A percentile compares a stretch with the other conserved stretches of the same genome.
These are phyloP conservation scores for Kodamaea nitidulidarum DNA, from an alignment of 805 yeast species.

Conservation along the genomic window DNA sequence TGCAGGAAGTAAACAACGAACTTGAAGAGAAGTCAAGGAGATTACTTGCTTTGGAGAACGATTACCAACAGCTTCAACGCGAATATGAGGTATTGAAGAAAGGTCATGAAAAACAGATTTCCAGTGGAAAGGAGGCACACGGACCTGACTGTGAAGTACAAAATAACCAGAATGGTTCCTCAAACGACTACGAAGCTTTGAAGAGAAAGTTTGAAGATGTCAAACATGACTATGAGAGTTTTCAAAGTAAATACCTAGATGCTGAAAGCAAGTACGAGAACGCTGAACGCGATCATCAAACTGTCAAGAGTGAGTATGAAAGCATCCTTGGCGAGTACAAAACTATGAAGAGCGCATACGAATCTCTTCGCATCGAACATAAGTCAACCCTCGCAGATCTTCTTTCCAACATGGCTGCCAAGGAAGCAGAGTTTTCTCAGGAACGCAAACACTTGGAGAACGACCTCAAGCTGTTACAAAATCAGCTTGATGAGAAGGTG, in stretches of 20 bases:
- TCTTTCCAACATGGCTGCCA: slow-evolving; percentile 61
- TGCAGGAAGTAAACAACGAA: too few relatives aligned
- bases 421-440: slow-evolving; percentile 53
- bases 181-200: not conserved
- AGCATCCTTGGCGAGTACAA: slow-evolving; percentile 11
- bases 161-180: too few relatives aligned
- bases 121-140: too few relatives aligned
- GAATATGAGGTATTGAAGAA: not conserved
- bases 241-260: not conserved
- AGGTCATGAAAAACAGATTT: not conserved
- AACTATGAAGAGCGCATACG: slow-evolving; percentile 1
- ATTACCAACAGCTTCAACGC: too few relatives aligned
- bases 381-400: slow-evolving; percentile 37
- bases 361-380: not conserved
- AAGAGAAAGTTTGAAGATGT: not conserved
- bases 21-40: not conserved
- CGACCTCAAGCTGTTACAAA: slow-evolving; percentile 44
- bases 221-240: not conserved
- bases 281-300: not conserved
- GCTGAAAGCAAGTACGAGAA: not conserved
- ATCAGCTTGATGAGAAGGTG: slow-evolving; percentile 45
- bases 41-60: too few relatives aligned
- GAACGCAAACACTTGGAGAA: slow-evolving; percentile 49
- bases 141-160: too few relatives aligned
- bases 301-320: not conserved